Conservation (phyloP, 768 basidiomycete genomes). For the Kondoa malvinella region DNA sequence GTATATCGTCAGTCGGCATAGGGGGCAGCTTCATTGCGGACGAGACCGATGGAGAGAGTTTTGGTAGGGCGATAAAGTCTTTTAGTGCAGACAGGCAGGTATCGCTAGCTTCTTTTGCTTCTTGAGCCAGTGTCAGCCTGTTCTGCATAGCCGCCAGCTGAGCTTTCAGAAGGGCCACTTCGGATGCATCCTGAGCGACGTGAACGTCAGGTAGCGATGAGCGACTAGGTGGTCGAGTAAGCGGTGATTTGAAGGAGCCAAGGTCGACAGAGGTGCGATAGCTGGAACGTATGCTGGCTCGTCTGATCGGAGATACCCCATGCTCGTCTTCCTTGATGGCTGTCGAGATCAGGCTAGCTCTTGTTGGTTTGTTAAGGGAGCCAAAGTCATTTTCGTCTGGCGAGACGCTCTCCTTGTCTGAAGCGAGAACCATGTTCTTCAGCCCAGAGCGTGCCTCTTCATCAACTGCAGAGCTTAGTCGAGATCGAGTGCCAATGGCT, state of each 20-base stretch:
- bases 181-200: conserved; percentile 36
- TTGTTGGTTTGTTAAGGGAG: too few species aligned
- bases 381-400: background rate
- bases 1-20: conserved; percentile 30
- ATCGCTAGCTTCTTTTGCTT: conserved; percentile 75
- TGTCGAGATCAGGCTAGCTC: too few species aligned
- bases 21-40: conserved; percentile 32
- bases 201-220: background rate
- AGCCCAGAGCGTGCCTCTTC: background rate
- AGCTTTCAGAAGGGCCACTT: conserved; percentile 42
- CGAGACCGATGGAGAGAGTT: conserved; percentile 16
- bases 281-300: background rate
- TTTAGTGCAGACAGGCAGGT: conserved; percentile 63
- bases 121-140: conserved; percentile 58
- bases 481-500: background rate
- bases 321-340: background rate
- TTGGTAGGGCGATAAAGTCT: conserved; percentile 38
- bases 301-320: background rate
- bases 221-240: background rate
- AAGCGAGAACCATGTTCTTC: background rate
- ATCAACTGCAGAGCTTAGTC: background rate
- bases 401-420: background rate
- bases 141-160: conserved; percentile 49
- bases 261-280: background rate
- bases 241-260: background rate